Conservation (phyloP, 805 yeast genomes). For the Candida boidinii region DNA sequence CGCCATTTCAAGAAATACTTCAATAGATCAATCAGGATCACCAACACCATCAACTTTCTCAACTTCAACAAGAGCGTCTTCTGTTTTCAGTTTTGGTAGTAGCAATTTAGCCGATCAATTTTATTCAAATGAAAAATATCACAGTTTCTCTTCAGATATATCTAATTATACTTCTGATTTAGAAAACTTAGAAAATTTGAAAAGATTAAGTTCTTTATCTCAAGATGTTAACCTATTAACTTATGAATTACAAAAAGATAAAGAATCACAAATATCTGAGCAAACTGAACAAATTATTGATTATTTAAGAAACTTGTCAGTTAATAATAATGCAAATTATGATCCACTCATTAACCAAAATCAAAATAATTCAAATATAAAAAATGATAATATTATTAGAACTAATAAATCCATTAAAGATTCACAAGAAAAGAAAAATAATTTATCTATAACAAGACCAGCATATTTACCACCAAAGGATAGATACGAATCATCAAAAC, state of each 20-base stretch:
- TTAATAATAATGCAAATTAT: conserved; percentile 4
- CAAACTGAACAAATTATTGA: conserved; percentile 28
- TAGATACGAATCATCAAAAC: conserved; percentile 41
- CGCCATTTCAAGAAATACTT: conserved; percentile 3
- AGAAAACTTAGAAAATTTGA: too few species aligned
- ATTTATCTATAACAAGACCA: conserved; percentile 49
- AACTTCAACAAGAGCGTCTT: conserved; percentile 35
- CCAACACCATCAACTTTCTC: conserved; percentile 16
- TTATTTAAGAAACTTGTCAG: conserved; percentile 5
- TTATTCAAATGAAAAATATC: too few species aligned
- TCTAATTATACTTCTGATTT: conserved; percentile 17
- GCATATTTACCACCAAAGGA: conserved; percentile 60
- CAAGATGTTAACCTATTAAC: conserved; percentile 28
- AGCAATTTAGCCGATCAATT: too few species aligned
- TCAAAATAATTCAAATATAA: neutral
- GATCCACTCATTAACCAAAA: too few species aligned
- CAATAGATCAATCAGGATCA: conserved; percentile 1
- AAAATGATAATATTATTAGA: neutral
- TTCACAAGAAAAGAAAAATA: conserved; percentile 12
- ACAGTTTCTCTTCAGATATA: too few species aligned
- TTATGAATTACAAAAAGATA: conserved; percentile 20
- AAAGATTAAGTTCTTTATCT: conserved; percentile 16
- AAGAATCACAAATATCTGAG: conserved; percentile 23
- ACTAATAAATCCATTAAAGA: conserved; percentile 2
- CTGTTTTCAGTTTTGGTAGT: conserved; percentile 30